Conservation (phyloP, 2,329 filamentous ascomycete species). For the Aspergillus pseudonomiae region DNA sequence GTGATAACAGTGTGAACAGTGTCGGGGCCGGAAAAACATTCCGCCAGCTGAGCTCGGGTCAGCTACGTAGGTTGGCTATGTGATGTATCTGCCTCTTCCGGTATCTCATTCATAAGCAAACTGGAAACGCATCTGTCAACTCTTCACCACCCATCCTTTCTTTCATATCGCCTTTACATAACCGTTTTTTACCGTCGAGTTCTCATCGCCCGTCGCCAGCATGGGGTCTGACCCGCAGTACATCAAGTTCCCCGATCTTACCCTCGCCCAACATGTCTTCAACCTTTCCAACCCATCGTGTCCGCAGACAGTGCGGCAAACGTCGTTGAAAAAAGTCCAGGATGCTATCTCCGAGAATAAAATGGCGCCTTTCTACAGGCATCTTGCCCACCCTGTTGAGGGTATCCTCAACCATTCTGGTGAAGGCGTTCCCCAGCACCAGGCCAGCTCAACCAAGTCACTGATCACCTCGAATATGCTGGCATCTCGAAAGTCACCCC, state of each 20-base stretch:
- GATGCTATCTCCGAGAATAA: slow-evolving; percentile 66
- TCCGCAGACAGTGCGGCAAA: slow-evolving; percentile 55
- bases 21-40: slow-evolving; percentile 35
- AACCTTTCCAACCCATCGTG: slow-evolving; percentile 65
- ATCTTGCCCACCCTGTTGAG: slow-evolving; percentile 67
- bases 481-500: slow-evolving; percentile 67
- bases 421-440: slow-evolving; percentile 60
- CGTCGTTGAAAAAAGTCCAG: slow-evolving; percentile 63
- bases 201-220: slow-evolving; percentile 40
- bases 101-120: slow-evolving; percentile 16
- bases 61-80: slow-evolving; percentile 24
- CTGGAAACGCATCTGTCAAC: slow-evolving; percentile 24
- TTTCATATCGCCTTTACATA: slow-evolving; percentile 11
- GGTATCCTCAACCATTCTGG: slow-evolving; percentile 78
- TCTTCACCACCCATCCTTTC: slow-evolving; percentile 14
- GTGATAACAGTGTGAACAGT: background rate
- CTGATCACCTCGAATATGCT: slow-evolving; percentile 72
- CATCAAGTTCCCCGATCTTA: slow-evolving; percentile 65
- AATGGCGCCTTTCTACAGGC: slow-evolving; percentile 69
- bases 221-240: slow-evolving; percentile 67
- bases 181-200: background rate
- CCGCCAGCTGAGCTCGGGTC: slow-evolving; percentile 39
- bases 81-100: slow-evolving; percentile 24
- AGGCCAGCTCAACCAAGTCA: slow-evolving; percentile 49
- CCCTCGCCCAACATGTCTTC: slow-evolving; percentile 69